phyloP scores from a whole-genome alignment of 2,329 filamentous ascomycete genomes.

The Aurifilum marmelostoma region DNA sequence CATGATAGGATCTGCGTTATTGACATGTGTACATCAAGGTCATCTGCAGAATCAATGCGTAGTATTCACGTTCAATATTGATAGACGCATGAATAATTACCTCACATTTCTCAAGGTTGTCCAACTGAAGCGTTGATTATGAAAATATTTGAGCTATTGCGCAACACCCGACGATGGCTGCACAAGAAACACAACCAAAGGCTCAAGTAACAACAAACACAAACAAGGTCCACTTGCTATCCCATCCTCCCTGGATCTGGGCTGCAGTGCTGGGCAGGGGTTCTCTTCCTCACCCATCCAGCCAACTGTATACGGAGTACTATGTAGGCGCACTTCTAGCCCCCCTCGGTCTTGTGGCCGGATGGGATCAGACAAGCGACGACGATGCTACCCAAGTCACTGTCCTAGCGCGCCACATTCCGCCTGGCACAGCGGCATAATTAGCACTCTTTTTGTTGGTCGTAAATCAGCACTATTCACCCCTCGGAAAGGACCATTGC shows the following conservation, averaged over 20 bases:
- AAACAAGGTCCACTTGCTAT: no score
- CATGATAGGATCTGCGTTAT: no score
- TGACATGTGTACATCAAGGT: no score
- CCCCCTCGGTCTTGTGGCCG: neutral
- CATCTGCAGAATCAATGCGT: no score
- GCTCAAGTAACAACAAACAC: no score
- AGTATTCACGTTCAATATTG: no score
- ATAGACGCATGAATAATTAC: no score
- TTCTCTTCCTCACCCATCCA: neutral
- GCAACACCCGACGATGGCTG: no score
- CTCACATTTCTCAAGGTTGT: no score
- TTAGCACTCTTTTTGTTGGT: neutral
- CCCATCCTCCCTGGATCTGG: no score
- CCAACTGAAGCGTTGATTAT: no score
- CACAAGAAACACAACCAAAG: neutral
- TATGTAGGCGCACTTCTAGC: neutral
- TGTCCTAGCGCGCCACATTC: conserved; percentile 8
- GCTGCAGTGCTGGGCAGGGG: neutral
- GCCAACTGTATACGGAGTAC: neutral
- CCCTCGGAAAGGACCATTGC: neutral
- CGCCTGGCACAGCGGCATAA: neutral
- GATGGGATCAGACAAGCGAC: neutral
- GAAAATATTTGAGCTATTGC: no score
- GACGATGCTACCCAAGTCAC: neutral
- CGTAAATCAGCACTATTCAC: conserved; percentile 4